A percentile compares a stretch with the other conserved stretches of the same genome.
phyloP scores from a whole-genome alignment of 2,329 filamentous ascomycete species.

The Ceratocystis huliohia region DNA sequence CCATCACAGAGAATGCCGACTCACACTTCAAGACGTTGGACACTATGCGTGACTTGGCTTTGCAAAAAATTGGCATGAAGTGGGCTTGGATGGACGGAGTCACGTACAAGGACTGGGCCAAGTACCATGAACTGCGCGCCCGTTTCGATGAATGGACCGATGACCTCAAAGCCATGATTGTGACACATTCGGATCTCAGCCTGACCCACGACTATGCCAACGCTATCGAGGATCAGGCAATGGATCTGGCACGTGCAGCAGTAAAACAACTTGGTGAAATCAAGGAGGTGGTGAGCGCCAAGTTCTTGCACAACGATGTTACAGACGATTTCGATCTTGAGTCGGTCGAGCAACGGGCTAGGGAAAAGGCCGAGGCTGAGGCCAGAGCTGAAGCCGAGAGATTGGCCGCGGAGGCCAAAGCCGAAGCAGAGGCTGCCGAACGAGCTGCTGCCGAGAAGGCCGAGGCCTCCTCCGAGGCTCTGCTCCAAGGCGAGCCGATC shows the following conservation, averaged over 20 bases:
- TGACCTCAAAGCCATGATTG: constrained; percentile 65
- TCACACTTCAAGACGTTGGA: constrained; percentile 74
- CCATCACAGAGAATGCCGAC: constrained; percentile 60
- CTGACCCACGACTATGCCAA: constrained; percentile 54
- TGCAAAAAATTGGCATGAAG: constrained; percentile 83
- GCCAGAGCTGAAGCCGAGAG: constrained; percentile 20
- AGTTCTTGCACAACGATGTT: constrained; percentile 60
- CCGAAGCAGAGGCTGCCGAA: neutral
- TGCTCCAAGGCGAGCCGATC: neutral
- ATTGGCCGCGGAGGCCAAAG: constrained; percentile 19
- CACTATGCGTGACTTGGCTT: constrained; percentile 65
- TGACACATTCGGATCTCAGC: constrained; percentile 57
- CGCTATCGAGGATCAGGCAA: constrained; percentile 63
- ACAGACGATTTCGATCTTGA: constrained; percentile 68
- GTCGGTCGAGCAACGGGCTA: constrained; percentile 45
- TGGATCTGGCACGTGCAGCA: constrained; percentile 64
- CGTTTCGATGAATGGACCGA: constrained; percentile 74
- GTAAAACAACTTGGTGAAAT: constrained; percentile 68
- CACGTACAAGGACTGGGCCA: constrained; percentile 94
- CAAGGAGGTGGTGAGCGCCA: constrained; percentile 76
- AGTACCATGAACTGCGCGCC: constrained; percentile 77
- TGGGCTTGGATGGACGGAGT: constrained; percentile 96
- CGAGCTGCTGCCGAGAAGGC: neutral
- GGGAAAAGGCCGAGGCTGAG: constrained; percentile 31
- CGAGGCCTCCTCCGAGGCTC: neutral